phyloP scores from a whole-genome alignment of 768 basidiomycete species.

The Sistotremastrum suecicum region DNA sequence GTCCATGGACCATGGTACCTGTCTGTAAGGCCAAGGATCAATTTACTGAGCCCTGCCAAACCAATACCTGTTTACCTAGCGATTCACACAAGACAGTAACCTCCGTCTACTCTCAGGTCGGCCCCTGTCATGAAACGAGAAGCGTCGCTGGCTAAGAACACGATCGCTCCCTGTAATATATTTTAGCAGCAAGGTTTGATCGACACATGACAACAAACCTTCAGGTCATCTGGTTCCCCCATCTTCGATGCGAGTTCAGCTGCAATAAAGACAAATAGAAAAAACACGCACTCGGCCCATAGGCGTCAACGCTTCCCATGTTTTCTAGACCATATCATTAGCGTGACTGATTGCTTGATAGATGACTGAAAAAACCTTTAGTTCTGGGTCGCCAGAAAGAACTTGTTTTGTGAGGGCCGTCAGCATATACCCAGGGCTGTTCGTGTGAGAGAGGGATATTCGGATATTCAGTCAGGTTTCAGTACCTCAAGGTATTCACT shows the following conservation, averaged over 20 bases:
- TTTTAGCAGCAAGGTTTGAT: slow-evolving; percentile 1
- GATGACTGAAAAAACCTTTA: slow-evolving; percentile 40
- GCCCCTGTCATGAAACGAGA: slow-evolving; percentile 82
- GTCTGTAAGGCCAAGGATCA: no score
- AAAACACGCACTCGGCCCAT: slow-evolving; percentile 57
- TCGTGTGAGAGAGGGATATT: slow-evolving; percentile 4
- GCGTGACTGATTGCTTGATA: background rate
- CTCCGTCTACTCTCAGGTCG: slow-evolving; percentile 79
- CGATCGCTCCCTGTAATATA: slow-evolving; percentile 56
- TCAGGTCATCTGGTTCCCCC: slow-evolving; percentile 86
- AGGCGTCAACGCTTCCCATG: slow-evolving; percentile 75
- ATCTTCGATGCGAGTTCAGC: slow-evolving; percentile 32
- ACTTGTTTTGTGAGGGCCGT: slow-evolving; percentile 82
- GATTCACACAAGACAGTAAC: slow-evolving; percentile 57
- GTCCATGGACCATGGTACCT: no score
- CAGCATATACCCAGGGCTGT: slow-evolving; percentile 86
- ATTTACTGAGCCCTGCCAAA: no score
- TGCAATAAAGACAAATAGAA: background rate
- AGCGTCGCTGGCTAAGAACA: slow-evolving; percentile 84
- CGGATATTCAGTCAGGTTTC: background rate
- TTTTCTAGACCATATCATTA: slow-evolving; percentile 34
- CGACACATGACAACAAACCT: slow-evolving; percentile 29
- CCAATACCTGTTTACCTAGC: no score
- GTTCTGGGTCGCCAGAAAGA: slow-evolving; percentile 54
- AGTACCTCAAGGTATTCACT: slow-evolving; percentile 66